phyloP scores from a whole-genome alignment of 1,139 yeast genomes.

The Magnusiomyces ingens region DNA sequence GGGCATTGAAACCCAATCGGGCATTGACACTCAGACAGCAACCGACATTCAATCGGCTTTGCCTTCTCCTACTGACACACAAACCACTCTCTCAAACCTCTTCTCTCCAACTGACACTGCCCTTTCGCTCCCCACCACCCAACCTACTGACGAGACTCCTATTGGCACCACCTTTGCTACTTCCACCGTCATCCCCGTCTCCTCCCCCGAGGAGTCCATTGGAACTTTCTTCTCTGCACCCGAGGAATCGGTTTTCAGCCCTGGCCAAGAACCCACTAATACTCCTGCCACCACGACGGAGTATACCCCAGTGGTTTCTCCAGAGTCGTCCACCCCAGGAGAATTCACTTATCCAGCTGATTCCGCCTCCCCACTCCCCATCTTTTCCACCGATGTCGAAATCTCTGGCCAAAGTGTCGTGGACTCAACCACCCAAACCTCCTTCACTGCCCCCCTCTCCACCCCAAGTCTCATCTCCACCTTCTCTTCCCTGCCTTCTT shows the following conservation, averaged over 20 bases:
- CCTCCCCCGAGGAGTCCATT: background rate
- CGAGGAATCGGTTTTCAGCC: background rate
- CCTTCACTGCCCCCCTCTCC: background rate
- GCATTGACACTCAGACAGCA: too few relatives aligned
- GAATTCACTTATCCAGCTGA: background rate
- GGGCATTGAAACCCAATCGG: too few relatives aligned
- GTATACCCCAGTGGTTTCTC: background rate
- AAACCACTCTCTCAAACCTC: background rate
- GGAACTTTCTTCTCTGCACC: background rate
- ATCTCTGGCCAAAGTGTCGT: background rate
- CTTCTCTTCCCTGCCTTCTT: conserved; percentile 3
- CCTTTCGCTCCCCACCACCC: too few relatives aligned
- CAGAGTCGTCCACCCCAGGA: background rate
- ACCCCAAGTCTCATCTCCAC: background rate
- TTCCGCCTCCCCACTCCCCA: conserved; percentile 6
- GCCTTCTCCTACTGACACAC: background rate
- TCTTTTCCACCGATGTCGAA: background rate
- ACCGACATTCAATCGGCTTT: too few relatives aligned
- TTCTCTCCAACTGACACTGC: background rate
- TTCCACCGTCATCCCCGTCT: background rate
- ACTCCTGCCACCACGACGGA: conserved; percentile 1
- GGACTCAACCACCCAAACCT: background rate
- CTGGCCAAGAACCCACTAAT: too few relatives aligned
- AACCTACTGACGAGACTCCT: background rate
- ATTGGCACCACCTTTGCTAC: background rate